phyloP scores from a whole-genome alignment of 495 filamentous ascomycete genomes.

The Aspergillus baeticus region DNA sequence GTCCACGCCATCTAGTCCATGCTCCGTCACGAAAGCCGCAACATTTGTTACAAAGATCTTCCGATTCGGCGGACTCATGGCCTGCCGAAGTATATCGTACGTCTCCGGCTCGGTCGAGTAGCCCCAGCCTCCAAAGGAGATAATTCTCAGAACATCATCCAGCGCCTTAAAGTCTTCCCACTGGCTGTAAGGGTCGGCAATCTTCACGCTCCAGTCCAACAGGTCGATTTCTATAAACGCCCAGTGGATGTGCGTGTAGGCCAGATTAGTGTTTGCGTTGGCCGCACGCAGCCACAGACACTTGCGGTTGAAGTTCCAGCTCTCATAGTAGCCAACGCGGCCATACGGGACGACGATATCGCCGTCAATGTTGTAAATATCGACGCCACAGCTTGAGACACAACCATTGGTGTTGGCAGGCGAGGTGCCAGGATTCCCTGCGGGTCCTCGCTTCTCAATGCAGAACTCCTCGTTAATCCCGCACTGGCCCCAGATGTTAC shows the following conservation, averaged over 20 bases:
- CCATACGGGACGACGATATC: background rate
- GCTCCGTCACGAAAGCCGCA: conserved; percentile 25
- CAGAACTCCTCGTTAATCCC: conserved; percentile 51
- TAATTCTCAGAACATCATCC: conserved; percentile 27
- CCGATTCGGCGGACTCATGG: conserved; percentile 30
- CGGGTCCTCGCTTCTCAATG: conserved; percentile 17
- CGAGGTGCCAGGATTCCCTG: conserved; percentile 37
- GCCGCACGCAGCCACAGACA: conserved; percentile 21
- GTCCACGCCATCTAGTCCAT: conserved; percentile 39
- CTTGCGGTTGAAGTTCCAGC: conserved; percentile 10
- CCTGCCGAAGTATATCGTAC: conserved; percentile 39
- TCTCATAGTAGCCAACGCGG: conserved; percentile 2
- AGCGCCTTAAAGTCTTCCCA: conserved; percentile 25
- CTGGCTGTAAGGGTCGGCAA: conserved; percentile 19
- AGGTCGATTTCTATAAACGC: conserved; percentile 37
- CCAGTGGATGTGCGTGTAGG: conserved; percentile 46
- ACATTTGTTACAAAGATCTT: conserved; percentile 35
- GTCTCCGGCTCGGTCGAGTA: conserved; percentile 38
- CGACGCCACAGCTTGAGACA: conserved; percentile 44
- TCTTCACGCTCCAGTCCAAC: conserved; percentile 20
- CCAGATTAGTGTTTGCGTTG: conserved; percentile 15
- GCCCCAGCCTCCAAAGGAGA: conserved; percentile 50
- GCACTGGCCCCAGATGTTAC: conserved; percentile 34
- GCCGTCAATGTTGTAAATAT: background rate
- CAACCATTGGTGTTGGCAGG: conserved; percentile 35